A percentile compares a stretch with the other conserved stretches of the same genome.
These are phyloP conservation scores for Penicillium fimorum DNA, from an alignment of 495 filamentous ascomycete species.

Conservation along the genomic window DNA sequence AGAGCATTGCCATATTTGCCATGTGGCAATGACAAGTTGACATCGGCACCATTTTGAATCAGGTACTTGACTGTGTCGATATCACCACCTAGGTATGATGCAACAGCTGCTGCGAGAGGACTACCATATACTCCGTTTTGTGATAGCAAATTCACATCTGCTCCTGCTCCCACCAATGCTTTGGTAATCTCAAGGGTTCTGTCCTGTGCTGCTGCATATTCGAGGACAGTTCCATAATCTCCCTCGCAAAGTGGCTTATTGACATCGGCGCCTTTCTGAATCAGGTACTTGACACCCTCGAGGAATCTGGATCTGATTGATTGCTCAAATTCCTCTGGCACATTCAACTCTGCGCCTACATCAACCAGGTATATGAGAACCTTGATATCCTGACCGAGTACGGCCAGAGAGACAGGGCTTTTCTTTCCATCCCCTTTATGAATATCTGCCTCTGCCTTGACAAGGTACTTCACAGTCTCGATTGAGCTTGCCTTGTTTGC, in stretches of 20 bases:
- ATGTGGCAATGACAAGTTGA: slow-evolving; percentile 19
- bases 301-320: not conserved
- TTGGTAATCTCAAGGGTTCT: slow-evolving; percentile 12
- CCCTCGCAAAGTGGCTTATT: slow-evolving; percentile 17
- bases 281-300: slow-evolving; percentile 25
- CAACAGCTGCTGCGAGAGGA: slow-evolving; percentile 17
- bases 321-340: slow-evolving; percentile 2
- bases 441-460: not conserved
- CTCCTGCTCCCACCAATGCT: slow-evolving; percentile 26
- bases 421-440: not conserved
- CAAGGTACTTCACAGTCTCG: not conserved
- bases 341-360: slow-evolving; percentile 24
- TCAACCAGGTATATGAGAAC: slow-evolving; percentile 27
- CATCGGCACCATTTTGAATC: slow-evolving; percentile 30
- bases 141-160: slow-evolving; percentile 28
- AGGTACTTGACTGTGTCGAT: slow-evolving; percentile 19
- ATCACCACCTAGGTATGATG: not conserved
- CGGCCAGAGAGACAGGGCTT: not conserved
- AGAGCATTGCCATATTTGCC: no score
- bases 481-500: not conserved
- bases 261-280: slow-evolving; percentile 30
- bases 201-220: slow-evolving; percentile 13
- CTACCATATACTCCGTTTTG: slow-evolving; percentile 15
- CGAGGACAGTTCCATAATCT: slow-evolving; percentile 25
- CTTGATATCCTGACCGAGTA: slow-evolving; percentile 7